A percentile compares a stretch with the other conserved stretches of the same genome.
Conservation (phyloP, 345 rosid genomes). For the Jatropha curcas region DNA sequence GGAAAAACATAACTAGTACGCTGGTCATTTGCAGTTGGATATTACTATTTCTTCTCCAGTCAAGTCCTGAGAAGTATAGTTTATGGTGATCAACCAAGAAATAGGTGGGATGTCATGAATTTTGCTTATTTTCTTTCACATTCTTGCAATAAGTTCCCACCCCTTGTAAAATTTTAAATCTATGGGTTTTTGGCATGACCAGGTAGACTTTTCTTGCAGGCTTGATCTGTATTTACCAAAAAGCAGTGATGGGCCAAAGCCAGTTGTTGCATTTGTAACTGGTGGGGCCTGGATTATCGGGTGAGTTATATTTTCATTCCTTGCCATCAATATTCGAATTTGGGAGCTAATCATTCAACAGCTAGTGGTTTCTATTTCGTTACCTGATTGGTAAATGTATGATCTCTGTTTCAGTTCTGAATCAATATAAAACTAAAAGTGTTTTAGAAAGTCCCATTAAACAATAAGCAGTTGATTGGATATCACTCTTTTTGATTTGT, state of each 20-base stretch:
- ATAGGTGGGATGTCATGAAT: slow-evolving; percentile 51
- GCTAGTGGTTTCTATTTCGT: background rate
- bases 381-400: background rate
- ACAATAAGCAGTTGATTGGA: background rate
- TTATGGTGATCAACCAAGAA: slow-evolving; percentile 92
- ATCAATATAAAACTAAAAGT: background rate
- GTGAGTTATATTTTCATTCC: slow-evolving; percentile 46
- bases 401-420: background rate
- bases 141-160: background rate
- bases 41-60: slow-evolving; percentile 82
- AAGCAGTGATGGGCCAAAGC: slow-evolving; percentile 65
- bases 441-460: background rate
- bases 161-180: background rate
- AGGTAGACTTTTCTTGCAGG: slow-evolving; percentile 43
- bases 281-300: slow-evolving; percentile 99
- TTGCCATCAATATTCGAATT: background rate
- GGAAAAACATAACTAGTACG: slow-evolving; percentile 25
- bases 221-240: slow-evolving; percentile 92
- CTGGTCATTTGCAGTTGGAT: slow-evolving; percentile 71
- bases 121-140: background rate
- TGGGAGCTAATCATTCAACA: background rate
- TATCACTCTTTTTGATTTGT: background rate
- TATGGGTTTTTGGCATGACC: slow-evolving; percentile 9
- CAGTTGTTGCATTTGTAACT: slow-evolving; percentile 89
- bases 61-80: slow-evolving; percentile 74